Conservation (phyloP, 164 flowering plant genomes). For the Malania oleifera region DNA sequence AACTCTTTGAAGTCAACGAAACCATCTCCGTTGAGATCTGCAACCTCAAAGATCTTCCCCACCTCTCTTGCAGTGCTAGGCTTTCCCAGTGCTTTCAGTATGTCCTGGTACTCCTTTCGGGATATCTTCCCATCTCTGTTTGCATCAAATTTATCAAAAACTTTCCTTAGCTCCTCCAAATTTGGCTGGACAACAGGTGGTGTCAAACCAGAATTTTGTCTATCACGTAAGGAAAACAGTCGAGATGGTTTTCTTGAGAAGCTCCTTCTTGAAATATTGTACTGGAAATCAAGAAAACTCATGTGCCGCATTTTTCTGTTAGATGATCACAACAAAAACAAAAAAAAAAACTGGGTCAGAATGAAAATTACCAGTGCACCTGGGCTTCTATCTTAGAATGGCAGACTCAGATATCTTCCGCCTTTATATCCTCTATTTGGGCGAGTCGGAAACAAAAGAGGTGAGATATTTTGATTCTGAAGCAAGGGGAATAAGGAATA, state of each 20-base stretch:
- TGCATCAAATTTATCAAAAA: conserved; percentile 60
- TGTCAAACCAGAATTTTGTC: conserved; percentile 37
- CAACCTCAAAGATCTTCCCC: conserved; percentile 48
- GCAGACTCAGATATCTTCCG: neutral
- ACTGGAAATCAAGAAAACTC: conserved; percentile 56
- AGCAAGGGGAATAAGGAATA: neutral
- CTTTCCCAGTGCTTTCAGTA: conserved; percentile 47
- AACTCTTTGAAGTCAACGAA: conserved; percentile 77
- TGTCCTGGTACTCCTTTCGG: conserved; percentile 46
- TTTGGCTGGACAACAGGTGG: conserved; percentile 33
- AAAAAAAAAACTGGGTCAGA: neutral
- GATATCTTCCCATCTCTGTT: conserved; percentile 82
- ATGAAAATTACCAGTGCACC: neutral
- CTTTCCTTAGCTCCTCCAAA: conserved; percentile 52
- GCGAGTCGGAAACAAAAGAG: neutral
- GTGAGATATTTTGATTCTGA: neutral
- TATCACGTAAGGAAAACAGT: conserved; percentile 27
- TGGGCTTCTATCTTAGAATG: conserved; percentile 1
- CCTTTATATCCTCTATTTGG: conserved; percentile 1
- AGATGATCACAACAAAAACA: neutral
- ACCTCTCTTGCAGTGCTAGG: conserved; percentile 34
- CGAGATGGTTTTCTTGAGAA: conserved; percentile 36
- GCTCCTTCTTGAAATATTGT: conserved; percentile 43
- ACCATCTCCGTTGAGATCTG: conserved; percentile 68
- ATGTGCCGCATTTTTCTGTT: conserved; percentile 32